Base-by-base conservation (phyloP, 495 filamentous ascomycete species). In the Aspergillus coremiiformis region DNA sequence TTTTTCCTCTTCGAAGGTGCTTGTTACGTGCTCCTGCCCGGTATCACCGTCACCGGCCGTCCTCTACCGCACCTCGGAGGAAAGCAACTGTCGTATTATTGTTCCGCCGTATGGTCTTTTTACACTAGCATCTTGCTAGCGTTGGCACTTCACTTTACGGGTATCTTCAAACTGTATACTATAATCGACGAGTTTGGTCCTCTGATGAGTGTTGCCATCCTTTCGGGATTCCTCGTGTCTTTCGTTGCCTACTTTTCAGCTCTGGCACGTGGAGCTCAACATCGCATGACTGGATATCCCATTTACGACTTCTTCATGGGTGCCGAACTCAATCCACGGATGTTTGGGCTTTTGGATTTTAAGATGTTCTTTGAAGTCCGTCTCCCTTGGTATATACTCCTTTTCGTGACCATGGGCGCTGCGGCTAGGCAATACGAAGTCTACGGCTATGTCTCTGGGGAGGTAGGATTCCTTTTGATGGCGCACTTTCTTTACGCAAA, bases 311-410 rank as follows among this genome's bases (percentile, higher is more conserved):
- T 96, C 75, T 98, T 96, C 80, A 96, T 98, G 90, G 93, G 93
- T 49, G 90, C 93, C 11, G 93, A 98, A 75, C 77, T 98, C 41
- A 96, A 98, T 75, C 93, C 93, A 8, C 80, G 93, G 44, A 85
- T 96, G 82, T 95, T 96, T 66, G 87, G 85, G 22, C 83, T 92
- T 56, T 75, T 98, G 51, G 93, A 98, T 66, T 88, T 96, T 73
- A 98, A 98, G 79, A 97, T 98, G 93, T 96, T 98, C 76, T 95
- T 92, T 65, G 93, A 98, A 72, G 92, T 98, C 54, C 87, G 93
- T 54, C 78, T 98, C 46, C 93, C 93, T 35, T 98, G 93, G 93
- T 98, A 83, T 71, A 95, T 95, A 46, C 78, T 98, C 20, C 84
- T 96, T 57, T 76, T 93, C 44, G 73, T 94, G 33, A 84, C 83